Evolutionary conservation across 495 filamentous ascomycete species (phyloP).

Genomic region (Penicillium maclennaniae): DNA sequence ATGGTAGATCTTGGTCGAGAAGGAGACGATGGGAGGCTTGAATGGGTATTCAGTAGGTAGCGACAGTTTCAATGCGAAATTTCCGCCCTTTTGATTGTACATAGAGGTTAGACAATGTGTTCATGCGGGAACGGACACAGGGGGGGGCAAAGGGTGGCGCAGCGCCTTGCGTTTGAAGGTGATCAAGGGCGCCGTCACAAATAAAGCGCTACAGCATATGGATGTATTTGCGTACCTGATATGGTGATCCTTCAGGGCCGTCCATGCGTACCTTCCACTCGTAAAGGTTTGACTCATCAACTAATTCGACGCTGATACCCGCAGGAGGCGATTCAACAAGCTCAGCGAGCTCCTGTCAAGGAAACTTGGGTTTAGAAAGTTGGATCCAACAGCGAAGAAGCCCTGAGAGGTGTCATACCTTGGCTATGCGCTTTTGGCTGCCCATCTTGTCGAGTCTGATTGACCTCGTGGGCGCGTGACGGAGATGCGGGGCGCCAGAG

Average conservation of each 20-base stretch:
- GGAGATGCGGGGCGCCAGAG: conserved; percentile 12
- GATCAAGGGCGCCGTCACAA: too few species aligned
- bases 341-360: conserved; percentile 66
- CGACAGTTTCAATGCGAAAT: conserved; percentile 69
- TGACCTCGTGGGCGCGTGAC: conserved; percentile 14
- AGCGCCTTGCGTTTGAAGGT: too few species aligned
- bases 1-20: conserved; percentile 96
- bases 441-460: conserved; percentile 33
- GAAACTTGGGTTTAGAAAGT: conserved; percentile 1
- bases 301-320: conserved; percentile 62
- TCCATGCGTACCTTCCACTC: conserved; percentile 78
- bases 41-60: conserved; percentile 91
- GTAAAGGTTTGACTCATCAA: conserved; percentile 71
- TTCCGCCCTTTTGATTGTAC: conserved; percentile 56
- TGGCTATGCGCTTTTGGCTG: conserved; percentile 58
- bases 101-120: conserved; percentile 6
- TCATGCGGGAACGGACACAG: background rate
- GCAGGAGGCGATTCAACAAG: conserved; percentile 59
- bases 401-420: conserved; percentile 35
- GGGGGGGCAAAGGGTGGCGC: background rate
- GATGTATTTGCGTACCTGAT: conserved; percentile 48
- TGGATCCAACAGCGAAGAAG: background rate
- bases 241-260: conserved; percentile 68
- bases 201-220: background rate
- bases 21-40: conserved; percentile 81